Conservation (phyloP, 2,329 filamentous ascomycete species). For the Scopulariopsis brevicaulis region DNA sequence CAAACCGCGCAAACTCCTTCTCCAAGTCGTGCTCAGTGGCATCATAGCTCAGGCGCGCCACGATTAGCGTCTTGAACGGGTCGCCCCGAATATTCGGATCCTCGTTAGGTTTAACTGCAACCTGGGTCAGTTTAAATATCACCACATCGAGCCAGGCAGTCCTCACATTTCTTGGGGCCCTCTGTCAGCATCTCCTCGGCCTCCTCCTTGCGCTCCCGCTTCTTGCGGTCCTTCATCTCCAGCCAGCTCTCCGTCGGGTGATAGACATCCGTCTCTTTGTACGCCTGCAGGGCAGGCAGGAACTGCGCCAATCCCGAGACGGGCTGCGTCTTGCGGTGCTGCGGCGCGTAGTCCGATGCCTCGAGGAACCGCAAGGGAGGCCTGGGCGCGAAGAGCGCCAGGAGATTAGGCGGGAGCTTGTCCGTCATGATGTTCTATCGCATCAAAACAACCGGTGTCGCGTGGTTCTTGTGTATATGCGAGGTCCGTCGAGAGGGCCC, state of each 20-base stretch:
- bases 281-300: conserved; percentile 61
- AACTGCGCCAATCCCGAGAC: conserved; percentile 67
- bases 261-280: conserved; percentile 68
- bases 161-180: conserved; percentile 51
- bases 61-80: conserved; percentile 89
- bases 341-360: conserved; percentile 70
- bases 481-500: not conserved
- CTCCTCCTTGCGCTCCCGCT: conserved; percentile 64
- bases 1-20: conserved; percentile 85
- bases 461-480: not conserved
- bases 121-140: conserved; percentile 7
- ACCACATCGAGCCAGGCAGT: not conserved
- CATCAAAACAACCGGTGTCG: not conserved
- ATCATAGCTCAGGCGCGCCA: conserved; percentile 82
- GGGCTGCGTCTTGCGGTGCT: conserved; percentile 64
- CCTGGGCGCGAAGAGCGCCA: conserved; percentile 90
- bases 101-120: conserved; percentile 64
- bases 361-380: conserved; percentile 85
- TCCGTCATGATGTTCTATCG: conserved; percentile 63
- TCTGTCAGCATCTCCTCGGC: conserved; percentile 54
- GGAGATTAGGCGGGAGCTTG: conserved; percentile 83
- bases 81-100: conserved; percentile 87
- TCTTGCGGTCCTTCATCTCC: conserved; percentile 73
- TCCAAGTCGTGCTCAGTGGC: conserved; percentile 83
- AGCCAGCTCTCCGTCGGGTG: conserved; percentile 87